Conservation (phyloP, 176 grass and related monocot species). For the Lolium rigidum region DNA sequence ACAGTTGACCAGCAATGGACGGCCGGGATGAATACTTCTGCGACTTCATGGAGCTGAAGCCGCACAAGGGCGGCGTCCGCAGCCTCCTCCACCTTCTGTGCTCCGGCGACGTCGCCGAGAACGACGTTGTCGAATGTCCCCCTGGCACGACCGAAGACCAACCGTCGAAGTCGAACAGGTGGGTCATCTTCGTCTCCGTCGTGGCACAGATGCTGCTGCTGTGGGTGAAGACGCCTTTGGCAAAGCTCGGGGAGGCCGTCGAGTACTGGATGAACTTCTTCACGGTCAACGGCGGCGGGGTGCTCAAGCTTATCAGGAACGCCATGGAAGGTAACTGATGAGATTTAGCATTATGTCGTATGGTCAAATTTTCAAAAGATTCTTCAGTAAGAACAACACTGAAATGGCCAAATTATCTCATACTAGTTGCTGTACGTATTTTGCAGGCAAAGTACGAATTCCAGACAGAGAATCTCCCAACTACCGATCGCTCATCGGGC, state of each 20-base stretch:
- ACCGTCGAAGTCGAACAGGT: conserved; percentile 40
- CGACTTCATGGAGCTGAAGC: conserved; percentile 70
- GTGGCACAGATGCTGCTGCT: conserved; percentile 61
- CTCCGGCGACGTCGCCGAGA: conserved; percentile 49
- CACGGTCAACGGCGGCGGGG: conserved; percentile 49
- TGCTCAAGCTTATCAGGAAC: conserved; percentile 45
- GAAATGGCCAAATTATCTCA: background rate
- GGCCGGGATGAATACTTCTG: conserved; percentile 28
- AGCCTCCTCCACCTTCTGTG: conserved; percentile 61
- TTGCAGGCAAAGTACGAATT: conserved; percentile 46
- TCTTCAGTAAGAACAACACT: background rate
- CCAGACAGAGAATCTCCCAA: conserved; percentile 54
- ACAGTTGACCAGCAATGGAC: conserved; percentile 24
- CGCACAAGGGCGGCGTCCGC: conserved; percentile 53
- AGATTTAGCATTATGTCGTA: background rate
- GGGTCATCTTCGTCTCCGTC: conserved; percentile 65
- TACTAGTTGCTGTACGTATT: background rate
- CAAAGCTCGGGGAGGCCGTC: conserved; percentile 36
- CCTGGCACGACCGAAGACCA: conserved; percentile 17
- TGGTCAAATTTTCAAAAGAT: background rate
- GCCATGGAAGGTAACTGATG: conserved; percentile 41
- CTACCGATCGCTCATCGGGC: conserved; percentile 65
- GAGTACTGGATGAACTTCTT: conserved; percentile 85
- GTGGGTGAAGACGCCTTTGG: conserved; percentile 55
- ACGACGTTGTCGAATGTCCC: conserved; percentile 59